phyloP scores from a whole-genome alignment of 768 basidiomycete genomes.

The Multifurca ochricompacta region DNA sequence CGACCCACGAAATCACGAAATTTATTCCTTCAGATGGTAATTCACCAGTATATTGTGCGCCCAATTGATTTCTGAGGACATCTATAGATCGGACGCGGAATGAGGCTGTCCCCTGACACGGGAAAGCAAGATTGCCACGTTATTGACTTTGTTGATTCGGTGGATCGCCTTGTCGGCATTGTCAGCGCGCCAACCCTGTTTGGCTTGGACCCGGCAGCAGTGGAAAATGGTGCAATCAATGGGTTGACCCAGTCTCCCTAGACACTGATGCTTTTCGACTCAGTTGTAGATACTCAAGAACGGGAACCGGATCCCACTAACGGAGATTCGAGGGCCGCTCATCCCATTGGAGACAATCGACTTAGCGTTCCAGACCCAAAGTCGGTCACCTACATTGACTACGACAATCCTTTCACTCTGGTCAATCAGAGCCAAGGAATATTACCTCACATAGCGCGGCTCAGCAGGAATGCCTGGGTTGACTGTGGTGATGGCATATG shows the following conservation, averaged over 20 bases:
- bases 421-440: constrained; percentile 41
- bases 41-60: not conserved
- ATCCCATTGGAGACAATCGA: constrained; percentile 12
- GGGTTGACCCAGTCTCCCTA: not conserved
- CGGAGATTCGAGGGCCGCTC: constrained; percentile 18
- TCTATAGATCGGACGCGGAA: constrained; percentile 79
- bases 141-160: constrained; percentile 85
- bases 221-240: constrained; percentile 48
- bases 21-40: constrained; percentile 88
- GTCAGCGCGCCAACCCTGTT: constrained; percentile 77
- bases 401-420: constrained; percentile 65
- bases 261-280: constrained; percentile 6
- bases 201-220: constrained; percentile 67
- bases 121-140: constrained; percentile 81
- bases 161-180: constrained; percentile 58
- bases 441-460: constrained; percentile 39
- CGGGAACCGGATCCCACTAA: constrained; percentile 33
- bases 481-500: constrained; percentile 64
- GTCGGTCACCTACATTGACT: constrained; percentile 66
- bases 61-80: not conserved
- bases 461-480: constrained; percentile 71
- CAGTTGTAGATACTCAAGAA: constrained; percentile 46
- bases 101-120: constrained; percentile 74
- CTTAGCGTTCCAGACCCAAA: constrained; percentile 43
- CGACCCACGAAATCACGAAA: constrained; percentile 86